These are phyloP conservation scores for Puccinia coronata DNA, from an alignment of 1,284 basidiomycete species.

Conservation along the genomic window DNA sequence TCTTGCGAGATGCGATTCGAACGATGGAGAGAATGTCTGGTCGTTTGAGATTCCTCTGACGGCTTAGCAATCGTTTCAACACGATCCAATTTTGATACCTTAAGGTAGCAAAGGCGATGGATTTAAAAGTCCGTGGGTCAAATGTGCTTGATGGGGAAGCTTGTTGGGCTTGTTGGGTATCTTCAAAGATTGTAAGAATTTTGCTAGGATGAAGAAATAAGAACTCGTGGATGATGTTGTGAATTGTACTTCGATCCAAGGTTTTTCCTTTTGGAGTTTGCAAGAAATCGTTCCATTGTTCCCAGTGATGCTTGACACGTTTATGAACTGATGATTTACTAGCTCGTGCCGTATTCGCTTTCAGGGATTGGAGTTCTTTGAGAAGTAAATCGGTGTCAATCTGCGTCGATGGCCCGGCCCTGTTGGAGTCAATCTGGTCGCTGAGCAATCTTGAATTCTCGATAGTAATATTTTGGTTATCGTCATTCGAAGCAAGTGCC, in stretches of 20 bases:
- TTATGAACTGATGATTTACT: conserved; percentile 13
- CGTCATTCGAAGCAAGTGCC: not conserved
- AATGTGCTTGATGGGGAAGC: not conserved
- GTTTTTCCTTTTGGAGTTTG: conserved; percentile 33
- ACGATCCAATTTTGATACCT: conserved; percentile 40
- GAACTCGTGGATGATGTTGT: conserved; percentile 27
- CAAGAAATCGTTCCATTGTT: conserved; percentile 36
- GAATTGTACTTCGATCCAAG: conserved; percentile 15
- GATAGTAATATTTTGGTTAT: not conserved
- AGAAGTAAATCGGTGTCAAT: conserved; percentile 16
- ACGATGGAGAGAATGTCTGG: conserved; percentile 27
- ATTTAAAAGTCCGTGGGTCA: conserved; percentile 19
- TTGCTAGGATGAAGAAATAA: conserved; percentile 27
- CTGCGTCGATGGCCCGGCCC: conserved; percentile 15
- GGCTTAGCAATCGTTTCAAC: conserved; percentile 18
- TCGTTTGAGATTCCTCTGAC: conserved; percentile 11
- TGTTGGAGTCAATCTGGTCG: not conserved
- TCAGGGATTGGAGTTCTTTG: not conserved
- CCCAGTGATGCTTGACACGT: conserved; percentile 26
- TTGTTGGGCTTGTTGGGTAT: not conserved
- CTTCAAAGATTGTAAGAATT: not conserved
- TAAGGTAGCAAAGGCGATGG: conserved; percentile 29
- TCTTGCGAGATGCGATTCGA: conserved; percentile 34
- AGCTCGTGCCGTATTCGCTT: not conserved
- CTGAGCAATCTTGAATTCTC: not conserved